Percentiles rank a stretch among this genome's conserved stretches.
These are phyloP conservation scores for Balakata baccata DNA, from an alignment of 345 rosid genomes.

Conservation along the genomic window DNA sequence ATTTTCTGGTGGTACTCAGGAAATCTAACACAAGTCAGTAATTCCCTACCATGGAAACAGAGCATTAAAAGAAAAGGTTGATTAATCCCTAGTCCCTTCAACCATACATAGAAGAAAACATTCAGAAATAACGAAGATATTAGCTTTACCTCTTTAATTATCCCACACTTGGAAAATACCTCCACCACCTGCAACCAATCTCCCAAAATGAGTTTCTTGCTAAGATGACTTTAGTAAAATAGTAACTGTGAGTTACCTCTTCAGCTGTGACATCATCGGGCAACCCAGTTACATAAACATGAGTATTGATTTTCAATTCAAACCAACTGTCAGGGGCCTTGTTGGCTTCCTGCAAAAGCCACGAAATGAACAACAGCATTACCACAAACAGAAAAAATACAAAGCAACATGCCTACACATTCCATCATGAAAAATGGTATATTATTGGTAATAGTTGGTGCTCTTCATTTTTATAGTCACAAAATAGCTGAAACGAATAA, in stretches of 20 bases:
- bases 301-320: slow-evolving; percentile 92
- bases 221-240: slow-evolving; percentile 9
- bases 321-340: slow-evolving; percentile 97
- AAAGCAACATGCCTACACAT: not conserved
- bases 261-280: slow-evolving; percentile 82
- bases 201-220: slow-evolving; percentile 26
- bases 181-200: slow-evolving; percentile 62
- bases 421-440: not conserved
- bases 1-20: no score
- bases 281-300: slow-evolving; percentile 89
- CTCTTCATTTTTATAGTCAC: not conserved
- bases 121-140: not conserved
- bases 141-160: slow-evolving; percentile 80
- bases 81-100: not conserved
- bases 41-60: not conserved
- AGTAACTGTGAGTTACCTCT: slow-evolving; percentile 59
- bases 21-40: not conserved
- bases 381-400: not conserved
- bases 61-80: not conserved
- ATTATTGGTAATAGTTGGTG: not conserved
- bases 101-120: not conserved
- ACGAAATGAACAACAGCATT: not conserved
- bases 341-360: slow-evolving; percentile 71
- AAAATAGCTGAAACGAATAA: slow-evolving; percentile 8
- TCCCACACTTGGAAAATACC: slow-evolving; percentile 94